Percentiles rank a stretch among this genome's conserved stretches.
Conservation (phyloP, 2,329 filamentous ascomycete genomes). For the Aureobasidium sp. region DNA sequence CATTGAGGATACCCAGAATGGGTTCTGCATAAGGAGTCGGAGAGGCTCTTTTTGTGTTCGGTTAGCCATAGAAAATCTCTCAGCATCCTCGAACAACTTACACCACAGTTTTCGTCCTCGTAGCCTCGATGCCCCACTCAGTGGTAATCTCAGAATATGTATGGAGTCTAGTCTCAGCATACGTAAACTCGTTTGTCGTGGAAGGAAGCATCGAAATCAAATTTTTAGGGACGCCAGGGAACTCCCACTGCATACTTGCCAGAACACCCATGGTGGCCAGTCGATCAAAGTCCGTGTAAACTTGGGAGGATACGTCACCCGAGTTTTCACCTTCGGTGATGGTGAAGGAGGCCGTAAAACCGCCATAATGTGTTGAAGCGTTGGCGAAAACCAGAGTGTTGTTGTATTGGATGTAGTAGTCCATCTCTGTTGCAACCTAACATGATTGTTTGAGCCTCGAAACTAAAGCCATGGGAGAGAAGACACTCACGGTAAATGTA, state of each 20-base stretch:
- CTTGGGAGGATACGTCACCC: background rate
- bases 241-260: background rate
- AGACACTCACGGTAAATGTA: background rate
- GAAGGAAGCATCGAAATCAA: background rate
- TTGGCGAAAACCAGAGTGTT: background rate
- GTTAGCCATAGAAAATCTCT: background rate
- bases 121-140: background rate
- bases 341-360: background rate
- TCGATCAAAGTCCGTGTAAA: background rate
- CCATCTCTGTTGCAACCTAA: background rate
- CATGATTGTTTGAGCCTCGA: background rate
- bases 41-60: background rate
- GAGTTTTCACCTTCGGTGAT: background rate
- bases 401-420: constrained; percentile 9
- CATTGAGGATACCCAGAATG: background rate
- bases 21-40: background rate
- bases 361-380: background rate
- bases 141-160: background rate
- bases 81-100: background rate
- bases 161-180: background rate
- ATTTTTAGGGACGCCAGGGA: background rate
- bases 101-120: background rate
- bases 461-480: no score
- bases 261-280: background rate
- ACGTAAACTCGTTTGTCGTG: background rate